These are phyloP conservation scores for Phaeotremella fagi DNA, from an alignment of 768 basidiomycete species.

Conservation along the genomic window DNA sequence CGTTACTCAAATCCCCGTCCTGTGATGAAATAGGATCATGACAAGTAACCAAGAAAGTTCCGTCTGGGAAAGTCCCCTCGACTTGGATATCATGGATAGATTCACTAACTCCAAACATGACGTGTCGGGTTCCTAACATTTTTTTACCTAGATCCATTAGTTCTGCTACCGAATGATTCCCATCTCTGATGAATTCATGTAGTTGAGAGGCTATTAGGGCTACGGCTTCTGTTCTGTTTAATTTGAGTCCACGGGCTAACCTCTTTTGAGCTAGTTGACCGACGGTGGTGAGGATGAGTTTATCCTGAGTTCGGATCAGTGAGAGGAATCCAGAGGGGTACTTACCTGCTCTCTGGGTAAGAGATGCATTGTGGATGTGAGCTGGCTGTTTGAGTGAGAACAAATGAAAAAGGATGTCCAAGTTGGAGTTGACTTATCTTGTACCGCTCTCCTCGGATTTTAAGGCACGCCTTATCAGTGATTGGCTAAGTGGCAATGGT, in stretches of 20 bases:
- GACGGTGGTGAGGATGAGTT: conserved; percentile 43
- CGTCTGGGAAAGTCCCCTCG: conserved; percentile 75
- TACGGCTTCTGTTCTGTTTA: conserved; percentile 82
- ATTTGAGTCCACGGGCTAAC: conserved; percentile 80
- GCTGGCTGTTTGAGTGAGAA: neutral
- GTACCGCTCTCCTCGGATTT: neutral
- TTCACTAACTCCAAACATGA: conserved; percentile 67
- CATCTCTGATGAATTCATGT: conserved; percentile 93
- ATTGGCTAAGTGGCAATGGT: too few relatives aligned
- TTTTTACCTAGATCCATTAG: conserved; percentile 92
- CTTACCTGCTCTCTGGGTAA: conserved; percentile 32
- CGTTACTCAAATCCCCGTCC: conserved; percentile 68
- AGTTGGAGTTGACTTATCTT: too few relatives aligned
- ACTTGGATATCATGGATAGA: conserved; percentile 85
- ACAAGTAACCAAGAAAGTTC: conserved; percentile 86
- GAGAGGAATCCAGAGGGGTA: neutral
- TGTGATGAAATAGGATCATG: conserved; percentile 90
- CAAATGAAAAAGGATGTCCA: neutral
- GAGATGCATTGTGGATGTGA: conserved; percentile 22
- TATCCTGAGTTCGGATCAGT: conserved; percentile 30
- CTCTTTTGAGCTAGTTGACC: conserved; percentile 90
- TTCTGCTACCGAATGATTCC: conserved; percentile 72
- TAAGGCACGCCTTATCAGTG: neutral
- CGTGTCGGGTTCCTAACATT: conserved; percentile 80
- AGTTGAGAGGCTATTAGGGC: conserved; percentile 88